Evolutionary conservation across 257 asterid genomes (phyloP).

Genomic region (Nicotiana tomentosiformis): DNA sequence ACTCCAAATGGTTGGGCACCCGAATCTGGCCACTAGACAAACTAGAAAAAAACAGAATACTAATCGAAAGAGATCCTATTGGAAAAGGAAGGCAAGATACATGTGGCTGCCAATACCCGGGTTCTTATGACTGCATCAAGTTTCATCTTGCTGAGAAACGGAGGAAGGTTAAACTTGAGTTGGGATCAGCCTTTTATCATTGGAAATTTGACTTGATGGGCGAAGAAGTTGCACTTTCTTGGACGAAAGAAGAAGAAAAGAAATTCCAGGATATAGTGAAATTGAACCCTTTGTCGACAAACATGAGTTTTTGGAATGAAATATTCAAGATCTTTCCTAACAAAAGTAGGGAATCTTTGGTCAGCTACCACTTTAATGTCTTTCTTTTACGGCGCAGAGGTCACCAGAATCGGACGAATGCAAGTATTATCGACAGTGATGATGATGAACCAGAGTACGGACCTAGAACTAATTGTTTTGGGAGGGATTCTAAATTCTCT

Average conservation of each 20-base stretch:
- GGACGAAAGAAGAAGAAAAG: slow-evolving; percentile 48
- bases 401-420: slow-evolving; percentile 57
- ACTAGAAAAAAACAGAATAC: slow-evolving; percentile 41
- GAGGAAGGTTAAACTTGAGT: slow-evolving; percentile 41
- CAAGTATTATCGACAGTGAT: slow-evolving; percentile 53
- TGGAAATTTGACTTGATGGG: slow-evolving; percentile 53
- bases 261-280: slow-evolving; percentile 37
- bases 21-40: slow-evolving; percentile 52
- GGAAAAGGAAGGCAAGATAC: slow-evolving; percentile 63
- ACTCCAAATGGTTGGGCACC: slow-evolving; percentile 54
- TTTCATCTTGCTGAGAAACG: slow-evolving; percentile 49
- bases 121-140: slow-evolving; percentile 47
- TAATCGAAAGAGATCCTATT: slow-evolving; percentile 45
- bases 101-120: slow-evolving; percentile 48
- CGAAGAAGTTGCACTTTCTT: slow-evolving; percentile 41
- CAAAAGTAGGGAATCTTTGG: slow-evolving; percentile 46
- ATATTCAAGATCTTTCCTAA: slow-evolving; percentile 36
- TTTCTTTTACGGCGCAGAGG: slow-evolving; percentile 54
- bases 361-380: slow-evolving; percentile 63
- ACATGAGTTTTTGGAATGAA: slow-evolving; percentile 45
- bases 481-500: slow-evolving; percentile 38
- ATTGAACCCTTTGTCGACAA: slow-evolving; percentile 32
- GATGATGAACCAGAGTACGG: slow-evolving; percentile 35
- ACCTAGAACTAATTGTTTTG: slow-evolving; percentile 26
- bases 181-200: slow-evolving; percentile 44